phyloP scores from a whole-genome alignment of 768 basidiomycete species.

The Galerina sulciceps region DNA sequence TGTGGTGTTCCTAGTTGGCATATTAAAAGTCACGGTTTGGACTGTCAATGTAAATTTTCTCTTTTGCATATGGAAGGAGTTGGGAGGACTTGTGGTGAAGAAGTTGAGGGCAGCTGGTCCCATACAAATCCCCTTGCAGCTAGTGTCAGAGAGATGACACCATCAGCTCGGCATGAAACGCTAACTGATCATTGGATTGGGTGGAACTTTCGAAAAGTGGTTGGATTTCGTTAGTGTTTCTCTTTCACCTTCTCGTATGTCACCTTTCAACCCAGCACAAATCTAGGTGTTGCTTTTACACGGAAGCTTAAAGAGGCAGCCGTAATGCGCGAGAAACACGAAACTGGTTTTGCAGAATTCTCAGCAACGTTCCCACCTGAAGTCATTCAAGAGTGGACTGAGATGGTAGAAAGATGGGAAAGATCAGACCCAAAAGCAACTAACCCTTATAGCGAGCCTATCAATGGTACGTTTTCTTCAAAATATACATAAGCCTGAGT shows the following conservation, averaged over 20 bases:
- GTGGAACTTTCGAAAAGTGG: conserved; percentile 35
- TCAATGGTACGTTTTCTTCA: not conserved
- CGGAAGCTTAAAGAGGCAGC: conserved; percentile 9
- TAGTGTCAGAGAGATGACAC: conserved; percentile 40
- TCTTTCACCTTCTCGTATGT: not conserved
- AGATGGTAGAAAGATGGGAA: conserved; percentile 9
- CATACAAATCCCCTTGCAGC: conserved; percentile 30
- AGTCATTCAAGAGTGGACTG: conserved; percentile 5
- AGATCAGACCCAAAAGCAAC: not conserved
- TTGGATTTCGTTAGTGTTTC: conserved; percentile 13
- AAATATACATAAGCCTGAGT: not conserved
- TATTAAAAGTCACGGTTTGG: conserved; percentile 30
- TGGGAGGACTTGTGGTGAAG: conserved; percentile 34
- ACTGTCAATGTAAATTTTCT: conserved; percentile 33
- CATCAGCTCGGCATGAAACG: conserved; percentile 31
- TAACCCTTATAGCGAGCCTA: conserved; percentile 20
- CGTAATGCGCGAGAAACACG: conserved; percentile 7
- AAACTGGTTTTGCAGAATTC: conserved; percentile 1
- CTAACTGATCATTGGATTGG: conserved; percentile 42
- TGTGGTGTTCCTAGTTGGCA: conserved; percentile 41
- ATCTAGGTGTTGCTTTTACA: not conserved
- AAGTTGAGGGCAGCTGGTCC: conserved; percentile 40
- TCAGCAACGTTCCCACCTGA: not conserved
- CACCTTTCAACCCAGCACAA: not conserved
- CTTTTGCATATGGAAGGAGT: conserved; percentile 31